These are phyloP conservation scores for Emmonsiellopsis sp. DNA, from an alignment of 2,329 filamentous ascomycete genomes.

Conservation along the genomic window DNA sequence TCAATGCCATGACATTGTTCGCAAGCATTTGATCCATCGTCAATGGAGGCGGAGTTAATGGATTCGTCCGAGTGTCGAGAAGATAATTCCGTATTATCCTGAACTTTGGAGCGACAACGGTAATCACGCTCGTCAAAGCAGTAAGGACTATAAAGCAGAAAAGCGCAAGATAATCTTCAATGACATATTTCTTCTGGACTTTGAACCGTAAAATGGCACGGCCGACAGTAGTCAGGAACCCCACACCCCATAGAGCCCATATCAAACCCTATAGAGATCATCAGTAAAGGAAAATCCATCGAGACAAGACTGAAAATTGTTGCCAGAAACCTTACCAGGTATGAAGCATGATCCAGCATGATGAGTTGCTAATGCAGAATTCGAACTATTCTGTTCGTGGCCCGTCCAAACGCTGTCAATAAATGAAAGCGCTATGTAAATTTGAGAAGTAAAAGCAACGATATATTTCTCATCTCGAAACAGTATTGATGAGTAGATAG, in stretches of 20 bases:
- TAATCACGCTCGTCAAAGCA: not conserved
- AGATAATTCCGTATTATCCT: not conserved
- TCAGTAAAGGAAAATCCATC: not conserved
- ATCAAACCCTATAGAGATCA: not conserved
- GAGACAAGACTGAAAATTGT: not conserved
- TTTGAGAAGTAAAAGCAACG: not conserved
- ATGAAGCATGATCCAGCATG: not conserved
- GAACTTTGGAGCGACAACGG: not conserved
- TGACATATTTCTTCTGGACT: not conserved
- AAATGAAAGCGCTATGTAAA: not conserved
- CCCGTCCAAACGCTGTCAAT: too few species aligned
- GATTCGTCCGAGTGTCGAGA: not conserved
- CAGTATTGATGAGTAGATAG: too few species aligned
- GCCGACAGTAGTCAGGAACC: not conserved
- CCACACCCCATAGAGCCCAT: not conserved
- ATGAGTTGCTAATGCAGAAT: not conserved
- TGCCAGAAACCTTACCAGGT: not conserved
- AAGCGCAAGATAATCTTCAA: constrained; percentile 1
- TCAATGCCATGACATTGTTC: not conserved
- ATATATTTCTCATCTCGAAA: too few species aligned
- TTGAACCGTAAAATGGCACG: not conserved
- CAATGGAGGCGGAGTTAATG: not conserved
- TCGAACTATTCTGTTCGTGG: not conserved
- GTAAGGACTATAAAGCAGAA: constrained; percentile 1
- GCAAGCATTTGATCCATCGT: not conserved